Percentiles rank a stretch among this genome's conserved stretches.
Evolutionary conservation across 805 yeast species (phyloP).

Genomic region (Pichia occidentalis): DNA sequence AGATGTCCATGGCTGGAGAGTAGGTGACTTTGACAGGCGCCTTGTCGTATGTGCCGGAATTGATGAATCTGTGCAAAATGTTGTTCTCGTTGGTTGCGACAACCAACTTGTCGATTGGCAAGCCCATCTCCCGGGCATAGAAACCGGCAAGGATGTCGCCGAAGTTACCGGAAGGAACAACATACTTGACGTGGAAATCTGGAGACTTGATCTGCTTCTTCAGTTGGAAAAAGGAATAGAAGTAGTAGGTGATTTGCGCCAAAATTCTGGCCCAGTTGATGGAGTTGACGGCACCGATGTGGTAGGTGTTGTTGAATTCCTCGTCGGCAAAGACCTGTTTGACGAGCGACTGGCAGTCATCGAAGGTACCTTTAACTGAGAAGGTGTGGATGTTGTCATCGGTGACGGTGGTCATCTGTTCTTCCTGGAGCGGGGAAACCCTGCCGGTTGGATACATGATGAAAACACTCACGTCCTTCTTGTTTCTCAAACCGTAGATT

Average conservation of each 20-base stretch:
- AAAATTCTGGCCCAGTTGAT: slow-evolving; percentile 98
- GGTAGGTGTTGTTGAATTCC: slow-evolving; percentile 82
- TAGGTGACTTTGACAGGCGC: slow-evolving; percentile 74
- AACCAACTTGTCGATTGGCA: slow-evolving; percentile 78
- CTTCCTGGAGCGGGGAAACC: slow-evolving; percentile 96
- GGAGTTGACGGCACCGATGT: slow-evolving; percentile 96
- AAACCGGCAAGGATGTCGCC: slow-evolving; percentile 98
- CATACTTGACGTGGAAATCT: slow-evolving; percentile 58
- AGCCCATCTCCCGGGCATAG: slow-evolving; percentile 91
- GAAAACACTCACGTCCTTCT: slow-evolving; percentile 95
- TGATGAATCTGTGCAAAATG: slow-evolving; percentile 86
- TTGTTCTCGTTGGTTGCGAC: slow-evolving; percentile 96
- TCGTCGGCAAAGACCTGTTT: slow-evolving; percentile 87
- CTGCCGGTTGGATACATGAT: slow-evolving; percentile 96
- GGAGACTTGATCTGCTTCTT: slow-evolving; percentile 30
- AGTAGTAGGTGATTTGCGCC: slow-evolving; percentile 96
- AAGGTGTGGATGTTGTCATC: slow-evolving; percentile 92
- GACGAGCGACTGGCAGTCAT: slow-evolving; percentile 96
- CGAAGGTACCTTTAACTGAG: slow-evolving; percentile 93
- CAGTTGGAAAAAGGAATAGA: slow-evolving; percentile 81
- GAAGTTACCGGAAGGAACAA: slow-evolving; percentile 97
- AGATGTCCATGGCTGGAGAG: slow-evolving; percentile 98
- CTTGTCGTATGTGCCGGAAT: slow-evolving; percentile 80
- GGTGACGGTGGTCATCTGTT: slow-evolving; percentile 95
- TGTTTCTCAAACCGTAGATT: slow-evolving; percentile 93